Evolutionary conservation across 768 basidiomycete species (phyloP).

Genomic region (Serendipita vermifera): DNA sequence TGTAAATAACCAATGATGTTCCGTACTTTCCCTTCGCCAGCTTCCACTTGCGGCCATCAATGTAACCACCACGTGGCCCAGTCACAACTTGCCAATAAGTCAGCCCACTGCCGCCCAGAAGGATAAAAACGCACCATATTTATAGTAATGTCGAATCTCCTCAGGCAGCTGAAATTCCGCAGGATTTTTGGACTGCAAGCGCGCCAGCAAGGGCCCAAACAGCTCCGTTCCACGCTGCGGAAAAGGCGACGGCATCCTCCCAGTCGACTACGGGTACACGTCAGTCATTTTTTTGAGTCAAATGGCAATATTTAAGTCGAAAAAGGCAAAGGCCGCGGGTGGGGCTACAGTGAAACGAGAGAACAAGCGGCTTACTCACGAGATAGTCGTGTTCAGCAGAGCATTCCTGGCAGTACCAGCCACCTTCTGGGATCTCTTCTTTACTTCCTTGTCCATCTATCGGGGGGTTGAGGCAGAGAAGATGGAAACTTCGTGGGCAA

Average conservation of each 20-base stretch:
- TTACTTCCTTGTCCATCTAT: constrained; percentile 40
- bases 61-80: constrained; percentile 67
- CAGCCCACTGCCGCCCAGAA: constrained; percentile 7
- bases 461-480: constrained; percentile 93
- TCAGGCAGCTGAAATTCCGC: constrained; percentile 76
- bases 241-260: constrained; percentile 8
- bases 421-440: constrained; percentile 70
- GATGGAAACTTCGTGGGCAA: constrained; percentile 90
- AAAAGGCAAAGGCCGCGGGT: neutral
- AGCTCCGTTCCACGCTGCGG: neutral
- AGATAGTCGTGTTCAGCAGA: constrained; percentile 11
- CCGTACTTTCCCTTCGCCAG: constrained; percentile 73
- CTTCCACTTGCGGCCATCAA: constrained; percentile 65
- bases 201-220: constrained; percentile 48
- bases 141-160: constrained; percentile 71
- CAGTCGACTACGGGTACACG: neutral
- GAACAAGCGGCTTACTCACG: constrained; percentile 5
- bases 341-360: neutral
- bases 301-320: neutral
- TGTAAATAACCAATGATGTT: constrained; percentile 12
- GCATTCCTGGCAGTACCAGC: constrained; percentile 50
- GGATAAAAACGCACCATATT: constrained; percentile 52
- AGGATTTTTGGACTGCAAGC: constrained; percentile 56
- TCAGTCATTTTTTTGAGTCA: neutral
- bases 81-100: constrained; percentile 45